Base-by-base conservation (phyloP, 768 basidiomycete genomes). In the Phaffia australis region DNA sequence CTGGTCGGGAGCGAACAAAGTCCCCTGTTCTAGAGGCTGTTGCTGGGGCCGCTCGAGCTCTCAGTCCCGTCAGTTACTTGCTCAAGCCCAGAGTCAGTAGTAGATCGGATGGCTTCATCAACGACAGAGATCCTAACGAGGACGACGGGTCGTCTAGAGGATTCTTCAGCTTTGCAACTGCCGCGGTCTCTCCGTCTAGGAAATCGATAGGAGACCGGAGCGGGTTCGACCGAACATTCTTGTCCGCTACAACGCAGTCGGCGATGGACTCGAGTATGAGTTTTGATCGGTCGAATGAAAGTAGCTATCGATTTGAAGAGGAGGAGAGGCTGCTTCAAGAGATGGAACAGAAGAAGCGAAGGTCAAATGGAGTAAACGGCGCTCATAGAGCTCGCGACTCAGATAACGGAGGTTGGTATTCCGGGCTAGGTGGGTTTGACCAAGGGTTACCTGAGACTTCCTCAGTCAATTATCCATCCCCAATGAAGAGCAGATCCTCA, bases 51-150 rank as follows among this genome's bases (percentile, higher is more conserved):
- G 64, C 47, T 27, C 42, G 68, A 48, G 50, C 63, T 27, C 60
- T 58, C 56, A 54, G 61, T n/a, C 65, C 60, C 23, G 62, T 63
- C 23, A 54, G 55, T 35, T 29, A 49, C 29, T 56, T 69, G 19
- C 67, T 69, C 56, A 69, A 64, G 29, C 62, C 67, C n/a, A 51
- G 54, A 3, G 30, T 61, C 5, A 63, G 65, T 23, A 29, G n/a
- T 35, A 56, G 27, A 60, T 56, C 27, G 51, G 55, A 57, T 46
- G 35, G 49, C 25, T 63, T 65, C 29, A 88, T 88, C 23, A 76
- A 83, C 0, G 74, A 75, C 64, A 86, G 84, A 9, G 86, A 87
- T 70, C 42, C 63, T 19, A 56, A 59, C 19, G 63, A 69, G 18
- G 62, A 57, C 27, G 54, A 65, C 7, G 32, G 48, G 23, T 35